Evolutionary conservation across 2,329 filamentous ascomycete species (phyloP), one percentile per base, ranked within the genome.

Genomic region (Botrytis porri): DNA sequence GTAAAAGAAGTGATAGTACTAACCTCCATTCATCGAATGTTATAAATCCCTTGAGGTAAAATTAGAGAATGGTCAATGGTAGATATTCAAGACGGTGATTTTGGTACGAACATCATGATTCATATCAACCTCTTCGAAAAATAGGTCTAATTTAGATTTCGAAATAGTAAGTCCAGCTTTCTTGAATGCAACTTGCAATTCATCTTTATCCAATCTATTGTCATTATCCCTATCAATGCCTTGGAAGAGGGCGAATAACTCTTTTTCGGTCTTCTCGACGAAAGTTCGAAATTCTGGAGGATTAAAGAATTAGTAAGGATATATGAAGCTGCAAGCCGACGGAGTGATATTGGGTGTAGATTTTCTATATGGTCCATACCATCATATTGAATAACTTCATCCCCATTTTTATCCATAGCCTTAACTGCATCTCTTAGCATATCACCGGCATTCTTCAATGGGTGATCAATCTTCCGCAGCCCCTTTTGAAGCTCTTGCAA

Each of bases 11-110:
- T 70, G 32, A 41, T 6, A 41, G 37, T 9, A 69, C 91, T 83
- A 89, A 98, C 95, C 95, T 91, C 96, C 96, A 98, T 87, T 99
- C 96, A 77, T 94, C 90, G 83, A 97, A 98, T 75, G 88, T 94
- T 78, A 98, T 97, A 76, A 86, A 85, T 3, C 80, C 81, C 78
- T 85, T 89, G 57, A 45, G 25, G 39, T 57, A 29, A 54, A 51
- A 43, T 41, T 16, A 71, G 70, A 75, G 20, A 75, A 41, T 20
- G 39, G 25, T 62, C 18, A 51, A 57, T 57, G 37, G 37, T 14
- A 67, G 25, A 41, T 57, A 16, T 22, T 32, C 22, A 61, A 29
- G 37, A 29, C 35, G 59, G 48, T 35, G 29, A 32, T 48, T 18
- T 32, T 60, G 39, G 51, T 66, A 76, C 77, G 25, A 64, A 80